Percentiles rank a stretch among this genome's conserved stretches.
Conservation (phyloP, 163 green algal genomes). For the Trebouxiophyceae sp. region DNA sequence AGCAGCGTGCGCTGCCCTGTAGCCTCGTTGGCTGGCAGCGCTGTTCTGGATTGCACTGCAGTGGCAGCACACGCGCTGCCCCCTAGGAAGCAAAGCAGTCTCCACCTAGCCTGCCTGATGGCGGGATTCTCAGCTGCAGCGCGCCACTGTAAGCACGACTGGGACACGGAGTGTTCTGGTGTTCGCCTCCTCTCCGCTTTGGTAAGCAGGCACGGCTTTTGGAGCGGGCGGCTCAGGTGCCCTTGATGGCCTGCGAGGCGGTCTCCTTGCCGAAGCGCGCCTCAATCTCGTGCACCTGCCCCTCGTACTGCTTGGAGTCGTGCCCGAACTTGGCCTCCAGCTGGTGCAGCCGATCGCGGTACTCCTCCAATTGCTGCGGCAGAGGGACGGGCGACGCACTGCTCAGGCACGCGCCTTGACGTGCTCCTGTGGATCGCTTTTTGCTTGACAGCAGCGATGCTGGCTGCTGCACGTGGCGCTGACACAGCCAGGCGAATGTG, state of each 20-base stretch:
- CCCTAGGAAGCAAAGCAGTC: background rate
- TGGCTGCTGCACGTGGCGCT: background rate
- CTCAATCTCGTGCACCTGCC: slow-evolving; percentile 1
- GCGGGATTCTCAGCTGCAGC: too few relatives aligned
- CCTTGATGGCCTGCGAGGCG: too few relatives aligned
- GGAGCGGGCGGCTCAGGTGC: too few relatives aligned
- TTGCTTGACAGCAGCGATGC: background rate
- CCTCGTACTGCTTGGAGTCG: background rate
- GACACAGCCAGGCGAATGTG: background rate
- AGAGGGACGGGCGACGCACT: too few relatives aligned
- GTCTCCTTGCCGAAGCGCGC: background rate
- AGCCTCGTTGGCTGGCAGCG: background rate
- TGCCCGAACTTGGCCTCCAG: background rate
- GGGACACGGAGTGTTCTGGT: too few relatives aligned
- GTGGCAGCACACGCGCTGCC: background rate
- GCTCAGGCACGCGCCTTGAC: background rate
- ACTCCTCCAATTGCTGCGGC: slow-evolving; percentile 1
- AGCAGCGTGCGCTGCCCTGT: background rate
- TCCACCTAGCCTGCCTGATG: background rate
- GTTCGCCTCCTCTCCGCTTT: too few relatives aligned
- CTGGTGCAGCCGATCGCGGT: background rate
- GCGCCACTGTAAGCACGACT: too few relatives aligned
- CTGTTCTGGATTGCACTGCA: too few relatives aligned
- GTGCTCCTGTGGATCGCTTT: background rate
- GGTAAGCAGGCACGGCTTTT: too few relatives aligned